Evolutionary conservation across 805 yeast species (phyloP).

Genomic region (Myxozyma vanderwaltii): DNA sequence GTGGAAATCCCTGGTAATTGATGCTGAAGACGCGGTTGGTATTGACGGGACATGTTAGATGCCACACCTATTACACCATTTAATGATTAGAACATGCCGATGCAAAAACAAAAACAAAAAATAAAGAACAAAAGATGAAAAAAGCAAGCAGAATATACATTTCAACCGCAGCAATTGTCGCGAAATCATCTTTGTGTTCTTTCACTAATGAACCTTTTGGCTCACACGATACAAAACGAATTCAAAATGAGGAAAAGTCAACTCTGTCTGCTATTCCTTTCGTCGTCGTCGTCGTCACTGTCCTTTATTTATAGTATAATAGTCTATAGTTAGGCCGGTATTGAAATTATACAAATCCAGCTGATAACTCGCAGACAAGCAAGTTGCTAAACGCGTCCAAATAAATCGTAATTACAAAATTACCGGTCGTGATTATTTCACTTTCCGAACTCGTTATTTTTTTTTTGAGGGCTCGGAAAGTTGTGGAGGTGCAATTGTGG

Average conservation of each 20-base stretch:
- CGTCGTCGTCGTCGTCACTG: no score
- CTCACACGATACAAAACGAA: not conserved
- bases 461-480: not conserved
- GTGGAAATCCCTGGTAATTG: not conserved
- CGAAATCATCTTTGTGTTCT: constrained; percentile 6
- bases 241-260: not conserved
- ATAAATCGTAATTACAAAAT: no score
- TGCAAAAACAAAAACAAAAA: no score
- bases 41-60: not conserved
- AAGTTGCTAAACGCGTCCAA: no score
- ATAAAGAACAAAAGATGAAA: not conserved
- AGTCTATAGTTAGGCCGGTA: no score
- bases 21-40: not conserved
- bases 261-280: no score
- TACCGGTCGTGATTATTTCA: no score
- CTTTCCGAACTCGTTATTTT: not conserved
- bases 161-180: constrained; percentile 12
- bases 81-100: no score
- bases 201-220: not conserved
- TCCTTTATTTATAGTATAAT: no score
- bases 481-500: not conserved
- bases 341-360: no score
- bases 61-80: constrained; percentile 4
- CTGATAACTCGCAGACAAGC: no score
- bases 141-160: constrained; percentile 8